Percentiles rank a stretch among this genome's conserved stretches.
These are phyloP conservation scores for Exophiala sideris DNA, from an alignment of 2,329 filamentous ascomycete species.

Conservation along the genomic window DNA sequence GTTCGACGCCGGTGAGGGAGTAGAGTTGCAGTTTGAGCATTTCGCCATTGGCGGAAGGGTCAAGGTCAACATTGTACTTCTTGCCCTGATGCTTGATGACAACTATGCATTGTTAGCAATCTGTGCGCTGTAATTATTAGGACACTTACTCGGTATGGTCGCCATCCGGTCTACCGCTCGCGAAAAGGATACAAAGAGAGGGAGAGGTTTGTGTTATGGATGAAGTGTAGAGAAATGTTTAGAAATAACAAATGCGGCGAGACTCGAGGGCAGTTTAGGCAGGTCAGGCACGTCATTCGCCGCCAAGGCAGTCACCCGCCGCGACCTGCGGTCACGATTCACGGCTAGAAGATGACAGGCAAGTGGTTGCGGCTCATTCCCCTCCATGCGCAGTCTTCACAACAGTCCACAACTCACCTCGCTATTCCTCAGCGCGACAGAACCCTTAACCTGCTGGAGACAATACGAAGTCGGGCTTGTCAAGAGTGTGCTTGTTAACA, in stretches of 20 bases:
- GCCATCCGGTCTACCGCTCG: slow-evolving; percentile 45
- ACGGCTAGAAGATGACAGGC: too few species aligned
- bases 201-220: background rate
- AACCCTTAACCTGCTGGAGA: background rate
- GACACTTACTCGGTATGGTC: slow-evolving; percentile 52
- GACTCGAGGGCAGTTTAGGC: too few species aligned
- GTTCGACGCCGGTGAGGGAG: slow-evolving; percentile 92
- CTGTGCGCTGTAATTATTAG: background rate
- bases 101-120: slow-evolving; percentile 53
- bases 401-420: slow-evolving; percentile 32
- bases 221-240: background rate
- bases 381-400: too few species aligned
- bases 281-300: background rate
- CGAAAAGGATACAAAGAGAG: background rate
- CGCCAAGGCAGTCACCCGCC: background rate
- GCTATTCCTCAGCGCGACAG: too few species aligned
- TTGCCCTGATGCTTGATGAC: slow-evolving; percentile 94
- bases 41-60: slow-evolving; percentile 78
- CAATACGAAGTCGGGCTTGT: background rate
- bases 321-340: too few species aligned
- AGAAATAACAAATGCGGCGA: too few species aligned
- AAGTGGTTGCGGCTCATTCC: background rate
- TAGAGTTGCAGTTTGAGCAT: slow-evolving; percentile 94
- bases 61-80: slow-evolving; percentile 90
- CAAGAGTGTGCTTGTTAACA: background rate